Conservation (phyloP, 345 rosid genomes). For the Syzygium grande region DNA sequence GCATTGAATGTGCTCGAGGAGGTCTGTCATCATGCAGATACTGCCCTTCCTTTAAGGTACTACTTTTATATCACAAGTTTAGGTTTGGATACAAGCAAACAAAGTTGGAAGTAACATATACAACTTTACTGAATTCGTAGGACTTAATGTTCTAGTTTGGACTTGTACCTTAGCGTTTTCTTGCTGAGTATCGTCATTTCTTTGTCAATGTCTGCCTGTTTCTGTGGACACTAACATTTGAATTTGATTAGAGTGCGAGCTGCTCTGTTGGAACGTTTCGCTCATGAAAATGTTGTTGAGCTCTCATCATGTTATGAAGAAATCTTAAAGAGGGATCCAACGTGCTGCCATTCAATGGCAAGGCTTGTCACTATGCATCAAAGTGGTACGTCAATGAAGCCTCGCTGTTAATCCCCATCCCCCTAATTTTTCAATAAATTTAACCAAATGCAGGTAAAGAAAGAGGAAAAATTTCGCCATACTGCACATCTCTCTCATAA, state of each 20-base stretch:
- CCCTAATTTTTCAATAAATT: neutral
- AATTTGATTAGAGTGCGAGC: conserved; percentile 48
- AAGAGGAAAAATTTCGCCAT: neutral
- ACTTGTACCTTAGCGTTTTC: neutral
- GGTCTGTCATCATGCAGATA: conserved; percentile 29
- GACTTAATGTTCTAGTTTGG: neutral
- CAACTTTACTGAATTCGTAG: neutral
- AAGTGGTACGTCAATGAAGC: conserved; percentile 22
- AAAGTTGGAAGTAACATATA: neutral
- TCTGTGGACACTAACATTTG: neutral
- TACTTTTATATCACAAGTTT: neutral
- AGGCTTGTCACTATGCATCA: conserved; percentile 54
- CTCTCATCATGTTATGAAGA: conserved; percentile 55
- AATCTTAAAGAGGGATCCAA: conserved; percentile 64
- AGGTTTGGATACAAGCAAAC: neutral
- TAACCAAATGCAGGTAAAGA: neutral
- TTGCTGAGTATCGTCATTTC: neutral
- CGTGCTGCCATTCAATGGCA: conserved; percentile 38
- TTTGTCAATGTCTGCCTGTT: neutral
- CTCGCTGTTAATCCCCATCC: neutral
- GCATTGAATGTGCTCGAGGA: conserved; percentile 51
- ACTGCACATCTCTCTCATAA: neutral
- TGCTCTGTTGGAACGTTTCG: conserved; percentile 43
- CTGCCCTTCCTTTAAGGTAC: conserved; percentile 59
- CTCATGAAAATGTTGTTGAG: conserved; percentile 16